Base-by-base conservation (phyloP, 352 stramenopile genomes). In the Globisporangium canariense region DNA sequence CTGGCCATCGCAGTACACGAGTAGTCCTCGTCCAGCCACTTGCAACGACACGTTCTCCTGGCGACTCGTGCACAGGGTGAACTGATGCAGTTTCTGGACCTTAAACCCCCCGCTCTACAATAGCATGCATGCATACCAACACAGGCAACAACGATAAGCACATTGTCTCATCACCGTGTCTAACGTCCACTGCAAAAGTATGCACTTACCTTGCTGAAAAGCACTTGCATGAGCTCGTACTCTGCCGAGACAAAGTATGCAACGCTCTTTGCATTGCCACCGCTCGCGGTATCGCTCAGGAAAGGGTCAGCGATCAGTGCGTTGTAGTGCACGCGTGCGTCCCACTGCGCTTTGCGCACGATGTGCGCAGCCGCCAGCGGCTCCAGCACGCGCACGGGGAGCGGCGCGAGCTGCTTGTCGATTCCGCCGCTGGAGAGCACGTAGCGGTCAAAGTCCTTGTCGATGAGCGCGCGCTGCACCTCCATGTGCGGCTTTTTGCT, bases 391-490 rank as follows among this genome's bases (percentile, higher is more conserved):
- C 67, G 55, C 13, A 67, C 46, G 14, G 73, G 46, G 1, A 94
- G 66, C 16, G 65, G 38, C 18, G 52, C 58, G 3, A 71, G 53
- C n/a, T 63, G 64, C 55, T 76, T 77, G 3, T 69, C 52, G 41
- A 84, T 28, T 7, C 69, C 75, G 32, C 78, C 62, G 0, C 64
- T 58, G 32, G 74, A 75, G 46, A 94, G 69, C 58, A 84, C 81
- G 68, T 94, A 93, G 59, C 81, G 74, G 59, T 93, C 83, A 58
- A 94, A 94, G 60, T 90, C 71, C 58, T 85, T 81, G 70, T 93
- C 84, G n/a, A 91, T 65, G 50, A 90, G 72, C 54, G 74, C 65
- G 62, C 76, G 79, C 55, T 89, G 62, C 59, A 90, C 73, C 58
- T 91, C 61, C 86, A 94, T 91, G 32, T 59, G 58, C 25, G n/a